Evolutionary conservation across 805 yeast species (phyloP).

Genomic region (Myxozyma vanderwaltii): DNA sequence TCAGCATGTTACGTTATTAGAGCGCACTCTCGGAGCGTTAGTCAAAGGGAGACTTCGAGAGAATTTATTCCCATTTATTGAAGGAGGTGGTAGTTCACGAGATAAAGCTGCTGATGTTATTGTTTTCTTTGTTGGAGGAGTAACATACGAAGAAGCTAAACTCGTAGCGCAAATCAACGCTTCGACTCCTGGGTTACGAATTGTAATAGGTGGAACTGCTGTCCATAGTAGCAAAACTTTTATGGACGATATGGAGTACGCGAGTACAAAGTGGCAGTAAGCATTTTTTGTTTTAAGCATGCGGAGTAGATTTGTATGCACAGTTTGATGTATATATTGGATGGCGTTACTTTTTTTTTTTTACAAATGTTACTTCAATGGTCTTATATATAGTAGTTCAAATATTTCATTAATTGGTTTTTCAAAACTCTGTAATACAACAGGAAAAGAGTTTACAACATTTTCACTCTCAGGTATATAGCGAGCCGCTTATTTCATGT

Average conservation of each 20-base stretch:
- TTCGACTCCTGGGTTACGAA: conserved; percentile 56
- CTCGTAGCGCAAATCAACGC: conserved; percentile 70
- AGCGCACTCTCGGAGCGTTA: conserved; percentile 48
- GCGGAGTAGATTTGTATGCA: not conserved
- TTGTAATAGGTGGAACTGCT: conserved; percentile 82
- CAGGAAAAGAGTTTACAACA: not conserved
- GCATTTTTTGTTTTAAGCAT: not conserved
- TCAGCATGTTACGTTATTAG: conserved; percentile 84
- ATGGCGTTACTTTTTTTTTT: no score
- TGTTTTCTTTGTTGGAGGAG: conserved; percentile 71
- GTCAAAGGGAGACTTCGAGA: conserved; percentile 48
- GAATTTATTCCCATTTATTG: conserved; percentile 50
- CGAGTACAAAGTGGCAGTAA: conserved; percentile 46
- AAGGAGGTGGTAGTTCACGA: conserved; percentile 41
- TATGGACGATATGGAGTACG: conserved; percentile 44
- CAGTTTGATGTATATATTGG: not conserved
- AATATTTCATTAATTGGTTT: not conserved
- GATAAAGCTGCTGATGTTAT: conserved; percentile 45
- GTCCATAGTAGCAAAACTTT: conserved; percentile 52
- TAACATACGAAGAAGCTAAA: conserved; percentile 89
- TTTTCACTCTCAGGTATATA: not conserved
- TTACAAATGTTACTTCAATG: not conserved
- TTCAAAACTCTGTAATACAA: not conserved
- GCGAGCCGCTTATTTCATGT: conserved; percentile 16
- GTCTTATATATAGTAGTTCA: not conserved